A percentile compares a stretch with the other conserved stretches of the same genome.
These are phyloP conservation scores for Colletotrichum sp. DNA, from an alignment of 2,329 filamentous ascomycete species.

Conservation along the genomic window DNA sequence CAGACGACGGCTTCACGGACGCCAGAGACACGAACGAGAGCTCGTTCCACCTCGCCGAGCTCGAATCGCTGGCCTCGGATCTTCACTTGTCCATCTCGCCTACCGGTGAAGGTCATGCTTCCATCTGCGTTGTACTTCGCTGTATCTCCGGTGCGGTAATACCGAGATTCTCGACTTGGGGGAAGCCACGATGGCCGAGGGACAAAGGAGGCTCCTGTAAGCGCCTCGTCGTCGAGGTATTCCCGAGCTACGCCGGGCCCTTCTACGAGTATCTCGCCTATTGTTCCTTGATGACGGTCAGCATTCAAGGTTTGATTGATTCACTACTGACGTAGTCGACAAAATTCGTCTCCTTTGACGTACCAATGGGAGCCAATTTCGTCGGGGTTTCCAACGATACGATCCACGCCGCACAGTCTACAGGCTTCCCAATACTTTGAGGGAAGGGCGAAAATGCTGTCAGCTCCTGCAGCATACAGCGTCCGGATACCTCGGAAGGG, in stretches of 20 bases:
- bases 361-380: slow-evolving; percentile 23
- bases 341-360: background rate
- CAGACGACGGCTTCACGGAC: background rate
- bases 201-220: background rate
- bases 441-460: background rate
- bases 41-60: background rate
- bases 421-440: background rate
- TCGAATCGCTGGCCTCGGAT: background rate
- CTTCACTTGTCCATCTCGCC: background rate
- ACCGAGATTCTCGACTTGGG: background rate
- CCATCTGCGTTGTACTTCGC: background rate
- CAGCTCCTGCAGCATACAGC: background rate
- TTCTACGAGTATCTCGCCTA: background rate
- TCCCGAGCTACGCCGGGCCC: background rate
- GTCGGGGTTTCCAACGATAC: background rate
- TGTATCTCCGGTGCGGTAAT: background rate
- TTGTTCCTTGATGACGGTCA: background rate
- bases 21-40: background rate
- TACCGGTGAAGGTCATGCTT: background rate
- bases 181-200: background rate
- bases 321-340: background rate
- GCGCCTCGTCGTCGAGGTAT: background rate
- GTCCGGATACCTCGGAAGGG: background rate
- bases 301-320: background rate
- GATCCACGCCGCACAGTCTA: background rate